Evolutionary conservation across 106 monocot species (phyloP), one percentile per base, ranked within the genome.

Genomic region (Dactylorhiza incarnata): DNA sequence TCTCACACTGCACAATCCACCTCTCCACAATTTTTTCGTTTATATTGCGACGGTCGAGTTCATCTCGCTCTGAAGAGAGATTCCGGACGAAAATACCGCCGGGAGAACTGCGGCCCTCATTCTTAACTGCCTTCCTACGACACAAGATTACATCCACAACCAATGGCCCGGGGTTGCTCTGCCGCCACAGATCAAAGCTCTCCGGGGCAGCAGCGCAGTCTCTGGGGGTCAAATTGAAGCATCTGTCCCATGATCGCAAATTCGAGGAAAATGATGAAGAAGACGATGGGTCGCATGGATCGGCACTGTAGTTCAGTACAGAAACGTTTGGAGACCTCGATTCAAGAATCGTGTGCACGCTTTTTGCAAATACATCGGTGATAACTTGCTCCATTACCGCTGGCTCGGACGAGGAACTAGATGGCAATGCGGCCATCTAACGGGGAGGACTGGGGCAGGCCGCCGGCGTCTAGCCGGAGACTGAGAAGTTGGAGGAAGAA

Each of bases 321-420:
- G 87, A 88, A 50, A 85, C 90, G 75, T 81, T 85, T 10, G 90
- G 85, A 14, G 85, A 91, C 45, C 90, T 76, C 15, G 87, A 81
- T 72, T 91, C 82, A 12, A 91, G 87, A 20, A 91, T 91, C 7
- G 85, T 85, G 74, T 85, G 87, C 25, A 88, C 81, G 65, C 83
- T 84, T 79, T 91, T 91, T n/a, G 87, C 79, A 46, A 87, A 88
- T 55, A 91, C 85, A 68, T 88, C 90, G 5, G 90, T 88, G 76
- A 91, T 88, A 24, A 91, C 81, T 84, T 91, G 87, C 83, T 91
- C 90, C 2, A 87, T 76, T 3, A 77, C 77, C 4, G 85, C 85
- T 17, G 81, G 83, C 48, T 87, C 90, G 0, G 85, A 77, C 6
- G 20, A 6, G 46, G 81, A 79, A 55, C 26, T 72, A 45, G 49